A percentile compares a stretch with the other conserved stretches of the same genome.
These are phyloP conservation scores for Trichoderma arundinaceum DNA, from an alignment of 2,329 filamentous ascomycete genomes.

Conservation along the genomic window DNA sequence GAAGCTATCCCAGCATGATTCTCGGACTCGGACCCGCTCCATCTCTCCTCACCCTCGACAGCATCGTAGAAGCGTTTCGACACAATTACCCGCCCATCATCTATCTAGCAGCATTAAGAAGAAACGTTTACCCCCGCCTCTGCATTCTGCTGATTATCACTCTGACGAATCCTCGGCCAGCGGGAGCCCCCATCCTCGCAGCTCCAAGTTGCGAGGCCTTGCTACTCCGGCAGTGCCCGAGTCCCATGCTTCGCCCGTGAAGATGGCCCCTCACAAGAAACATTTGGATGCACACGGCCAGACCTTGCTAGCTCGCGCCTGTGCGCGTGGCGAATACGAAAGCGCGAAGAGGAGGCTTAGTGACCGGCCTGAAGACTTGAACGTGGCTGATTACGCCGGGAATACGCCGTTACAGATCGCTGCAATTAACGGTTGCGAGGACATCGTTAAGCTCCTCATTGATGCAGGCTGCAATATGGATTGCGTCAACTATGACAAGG, in stretches of 20 bases:
- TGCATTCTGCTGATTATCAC: constrained; percentile 67
- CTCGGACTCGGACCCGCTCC: constrained; percentile 50
- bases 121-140: constrained; percentile 64
- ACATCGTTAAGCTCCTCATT: constrained; percentile 87
- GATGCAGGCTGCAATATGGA: constrained; percentile 84
- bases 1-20: constrained; percentile 42
- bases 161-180: constrained; percentile 70
- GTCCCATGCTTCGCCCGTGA: constrained; percentile 67
- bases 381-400: constrained; percentile 91
- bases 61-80: constrained; percentile 69
- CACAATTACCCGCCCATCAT: constrained; percentile 62
- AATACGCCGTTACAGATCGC: constrained; percentile 96
- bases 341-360: constrained; percentile 74
- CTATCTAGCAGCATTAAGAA: constrained; percentile 64
- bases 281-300: constrained; percentile 91
- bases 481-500: constrained; percentile 78
- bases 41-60: constrained; percentile 63
- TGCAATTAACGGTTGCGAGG: constrained; percentile 80
- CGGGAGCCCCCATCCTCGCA: constrained; percentile 64
- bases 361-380: constrained; percentile 84
- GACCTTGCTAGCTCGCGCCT: constrained; percentile 87
- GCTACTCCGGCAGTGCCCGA: constrained; percentile 63
- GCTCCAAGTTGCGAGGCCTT: constrained; percentile 62
- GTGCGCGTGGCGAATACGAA: constrained; percentile 83
- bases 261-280: constrained; percentile 77